These are phyloP conservation scores for Pseudonectria buxi DNA, from an alignment of 2,329 filamentous ascomycete genomes.

Conservation along the genomic window DNA sequence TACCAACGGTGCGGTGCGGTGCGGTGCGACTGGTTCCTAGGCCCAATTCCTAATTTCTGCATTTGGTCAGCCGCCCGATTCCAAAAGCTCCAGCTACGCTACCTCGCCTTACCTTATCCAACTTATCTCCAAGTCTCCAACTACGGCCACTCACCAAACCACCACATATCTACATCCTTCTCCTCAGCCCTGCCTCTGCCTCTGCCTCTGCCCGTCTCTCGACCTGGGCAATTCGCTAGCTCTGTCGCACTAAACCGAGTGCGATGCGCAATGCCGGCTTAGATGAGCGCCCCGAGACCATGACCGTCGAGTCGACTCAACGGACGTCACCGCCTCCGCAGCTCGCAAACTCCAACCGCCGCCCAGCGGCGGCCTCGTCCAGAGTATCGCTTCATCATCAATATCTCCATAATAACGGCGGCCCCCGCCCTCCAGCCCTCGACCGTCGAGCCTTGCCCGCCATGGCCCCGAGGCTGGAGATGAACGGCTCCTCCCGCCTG, in stretches of 20 bases:
- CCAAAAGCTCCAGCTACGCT: too few relatives aligned
- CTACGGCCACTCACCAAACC: neutral
- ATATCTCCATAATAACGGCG: conserved; percentile 8
- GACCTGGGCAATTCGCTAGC: conserved; percentile 5
- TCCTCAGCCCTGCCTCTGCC: neutral
- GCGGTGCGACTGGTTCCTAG: too few relatives aligned
- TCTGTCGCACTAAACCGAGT: conserved; percentile 8
- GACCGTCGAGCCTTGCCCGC: conserved; percentile 17
- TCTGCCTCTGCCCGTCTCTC: neutral
- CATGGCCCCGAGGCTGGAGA: conserved; percentile 29
- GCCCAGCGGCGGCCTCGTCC: conserved; percentile 18
- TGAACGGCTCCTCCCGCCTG: conserved; percentile 25
- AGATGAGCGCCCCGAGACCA: conserved; percentile 13
- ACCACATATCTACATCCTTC: too few relatives aligned
- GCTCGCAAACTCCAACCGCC: conserved; percentile 13
- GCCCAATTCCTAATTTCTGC: conserved; percentile 23
- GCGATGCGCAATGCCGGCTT: conserved; percentile 18
- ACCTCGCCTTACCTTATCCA: too few relatives aligned
- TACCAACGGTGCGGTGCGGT: too few relatives aligned
- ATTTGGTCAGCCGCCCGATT: conserved; percentile 4
- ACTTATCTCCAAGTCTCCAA: too few relatives aligned
- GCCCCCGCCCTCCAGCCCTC: conserved; percentile 12
- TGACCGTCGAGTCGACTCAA: conserved; percentile 20
- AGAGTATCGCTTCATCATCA: conserved; percentile 8
- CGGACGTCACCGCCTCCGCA: conserved; percentile 23